Base-by-base conservation (phyloP, 805 yeast genomes). In the Myxozyma kluyveri region DNA sequence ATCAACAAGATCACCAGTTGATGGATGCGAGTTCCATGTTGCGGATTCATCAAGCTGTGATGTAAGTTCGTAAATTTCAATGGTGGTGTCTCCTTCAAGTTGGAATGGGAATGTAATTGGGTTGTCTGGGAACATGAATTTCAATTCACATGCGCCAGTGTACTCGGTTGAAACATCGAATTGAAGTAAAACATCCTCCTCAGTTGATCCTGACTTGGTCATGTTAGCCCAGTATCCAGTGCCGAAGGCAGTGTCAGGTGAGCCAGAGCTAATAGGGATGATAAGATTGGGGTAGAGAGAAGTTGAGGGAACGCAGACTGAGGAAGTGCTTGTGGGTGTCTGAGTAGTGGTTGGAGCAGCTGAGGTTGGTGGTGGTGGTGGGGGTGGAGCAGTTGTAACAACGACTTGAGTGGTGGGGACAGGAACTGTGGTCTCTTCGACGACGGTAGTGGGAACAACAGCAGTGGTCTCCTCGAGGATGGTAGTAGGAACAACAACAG, bases 181-280 rank as follows among this genome's bases (percentile, higher is more conserved):
- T 54, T 55, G 45, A 5, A 55, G 54, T 12, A 55, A 48, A 10
- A 55, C 59, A 33, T 55, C 59, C 54, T 55, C 57, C 51, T 55
- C 59, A n/a, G 14, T 35, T 18, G 45, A 18, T 22, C 44, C 22
- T 3, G 54, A 49, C 58, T 55, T 55, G 29, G 59, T 55, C 41
- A 55, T 27, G 53, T 55, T 55, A 22, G 59, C 57, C 59, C 59
- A 55, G 54, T 42, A 55, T 23, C 48, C 48, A 10, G 59, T 55
- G 23, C 59, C 59, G 31, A 55, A 37, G 5, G 59, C 51, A 35
- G 59, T 55, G 50, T 53, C 53, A 22, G 59, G 59, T 27, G 46
- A 32, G 46, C 42, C 47, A 10, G 47, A 41, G 58, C 45, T 55
- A 54, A 55, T 55, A 22, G 59, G 59, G 21, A 55, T 42, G 33